Conservation (phyloP, 306 rosid species). For the Castanopsis chinensis region DNA sequence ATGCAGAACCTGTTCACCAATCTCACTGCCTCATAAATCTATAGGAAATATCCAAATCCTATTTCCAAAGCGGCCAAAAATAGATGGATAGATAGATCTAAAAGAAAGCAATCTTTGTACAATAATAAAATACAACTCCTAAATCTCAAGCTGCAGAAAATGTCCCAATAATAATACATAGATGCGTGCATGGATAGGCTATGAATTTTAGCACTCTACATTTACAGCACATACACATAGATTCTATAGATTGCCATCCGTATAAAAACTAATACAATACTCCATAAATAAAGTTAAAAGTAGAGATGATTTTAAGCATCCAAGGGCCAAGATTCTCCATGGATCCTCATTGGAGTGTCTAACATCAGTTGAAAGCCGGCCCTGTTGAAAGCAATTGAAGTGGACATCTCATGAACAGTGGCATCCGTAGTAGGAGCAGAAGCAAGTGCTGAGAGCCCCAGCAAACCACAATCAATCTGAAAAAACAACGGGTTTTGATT, state of each 20-base stretch:
- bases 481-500: constrained; percentile 20
- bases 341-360: constrained; percentile 30
- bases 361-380: constrained; percentile 21
- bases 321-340: constrained; percentile 39
- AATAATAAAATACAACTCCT: not conserved
- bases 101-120: not conserved
- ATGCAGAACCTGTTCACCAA: not conserved
- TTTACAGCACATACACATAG: not conserved
- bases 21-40: not conserved
- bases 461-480: constrained; percentile 31
- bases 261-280: not conserved
- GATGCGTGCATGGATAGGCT: not conserved
- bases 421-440: constrained; percentile 9
- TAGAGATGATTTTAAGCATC: constrained; percentile 9
- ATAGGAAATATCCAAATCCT: not conserved
- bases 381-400: constrained; percentile 35
- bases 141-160: not conserved
- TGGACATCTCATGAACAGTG: constrained; percentile 27
- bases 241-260: not conserved
- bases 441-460: constrained; percentile 22
- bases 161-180: not conserved
- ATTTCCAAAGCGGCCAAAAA: not conserved
- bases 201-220: not conserved
- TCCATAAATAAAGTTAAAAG: not conserved
- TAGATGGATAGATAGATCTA: not conserved